These are phyloP conservation scores for Funneliformis caledonium DNA, from an alignment of 371 early-diverging fungal species.

Conservation along the genomic window DNA sequence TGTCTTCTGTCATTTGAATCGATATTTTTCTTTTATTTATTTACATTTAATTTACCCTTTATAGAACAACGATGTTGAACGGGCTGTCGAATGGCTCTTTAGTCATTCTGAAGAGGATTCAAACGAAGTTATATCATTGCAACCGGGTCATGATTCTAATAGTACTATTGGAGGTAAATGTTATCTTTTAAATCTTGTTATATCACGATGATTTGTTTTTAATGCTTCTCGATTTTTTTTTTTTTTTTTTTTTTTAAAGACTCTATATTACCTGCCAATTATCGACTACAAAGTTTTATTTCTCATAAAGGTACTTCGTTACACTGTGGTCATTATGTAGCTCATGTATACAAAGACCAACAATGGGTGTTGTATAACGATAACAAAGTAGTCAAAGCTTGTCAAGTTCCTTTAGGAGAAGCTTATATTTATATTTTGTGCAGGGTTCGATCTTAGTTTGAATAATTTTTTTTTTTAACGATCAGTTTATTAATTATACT, in stretches of 20 bases:
- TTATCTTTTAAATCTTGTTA: background rate
- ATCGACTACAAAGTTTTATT: constrained; percentile 81
- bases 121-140: constrained; percentile 37
- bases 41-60: background rate
- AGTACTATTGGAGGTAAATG: constrained; percentile 25
- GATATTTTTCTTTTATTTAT: constrained; percentile 2
- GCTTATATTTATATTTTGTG: constrained; percentile 35
- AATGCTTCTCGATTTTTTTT: background rate
- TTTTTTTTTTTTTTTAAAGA: constrained; percentile 44
- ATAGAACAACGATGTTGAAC: constrained; percentile 79
- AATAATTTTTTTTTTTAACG: too few relatives aligned
- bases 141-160: constrained; percentile 24
- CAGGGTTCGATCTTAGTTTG: constrained; percentile 3
- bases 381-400: constrained; percentile 79
- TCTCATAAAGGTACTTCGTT: constrained; percentile 97
- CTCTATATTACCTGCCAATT: constrained; percentile 61
- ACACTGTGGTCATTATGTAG: constrained; percentile 96
- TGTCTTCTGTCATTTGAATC: background rate
- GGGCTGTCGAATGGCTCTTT: constrained; percentile 96
- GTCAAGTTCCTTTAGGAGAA: constrained; percentile 22
- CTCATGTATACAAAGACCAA: constrained; percentile 73
- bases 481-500: too few relatives aligned
- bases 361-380: constrained; percentile 94
- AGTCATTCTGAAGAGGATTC: constrained; percentile 78
- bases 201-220: background rate